Evolutionary conservation across 192 early-diverging fungal genomes (phyloP), one percentile per base, ranked within the genome.

Genomic region (Backusella liffmaniae): DNA sequence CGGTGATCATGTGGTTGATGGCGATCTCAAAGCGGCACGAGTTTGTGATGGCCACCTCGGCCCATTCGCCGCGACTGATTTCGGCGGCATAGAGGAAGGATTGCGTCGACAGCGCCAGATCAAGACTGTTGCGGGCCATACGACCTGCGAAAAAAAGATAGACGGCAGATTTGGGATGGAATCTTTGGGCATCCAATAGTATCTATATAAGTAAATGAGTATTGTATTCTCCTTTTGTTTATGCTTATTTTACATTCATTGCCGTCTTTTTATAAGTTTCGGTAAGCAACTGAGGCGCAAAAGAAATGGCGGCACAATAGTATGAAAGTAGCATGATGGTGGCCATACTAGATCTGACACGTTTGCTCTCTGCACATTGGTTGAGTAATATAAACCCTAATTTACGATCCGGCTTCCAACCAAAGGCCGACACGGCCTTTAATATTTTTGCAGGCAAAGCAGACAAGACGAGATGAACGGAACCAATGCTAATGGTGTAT

Each of bases 111-210:
- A 82, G 56, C 2, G 81, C 34, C n/a, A 82, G 34, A 36, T 82
- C 78, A n/a, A 70, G 44, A 10, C 73, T 67, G 26, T 84, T 66
- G 34, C 87, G 79, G 7, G 76, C 74, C 49, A 82, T 84, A 16
- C 83, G 81, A 8, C 87, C 87, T 3, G 83, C 75, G 67, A 89
- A 89, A 66, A 82, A 87, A 0, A 87, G 67, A 62, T 87, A 87
- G 39, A 87, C 83, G 4, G 86, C 83, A 2, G 87, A 89, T 30
- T 87, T 82, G 2, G 83, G 84, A 71, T 84, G 85, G 18, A 78
- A 70, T 35, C 73, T 66, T 29, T 86, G 80, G 6, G 86, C 84
- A 8, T 84, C 87, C 36, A 83, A 72, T 16, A 89, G 67, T 12
- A 80, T 82, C 79, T 77, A 41, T 59, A 21, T 41, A 62, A 36